Conservation (phyloP, 1,139 yeast species). For the Pneumocystis canis region DNA sequence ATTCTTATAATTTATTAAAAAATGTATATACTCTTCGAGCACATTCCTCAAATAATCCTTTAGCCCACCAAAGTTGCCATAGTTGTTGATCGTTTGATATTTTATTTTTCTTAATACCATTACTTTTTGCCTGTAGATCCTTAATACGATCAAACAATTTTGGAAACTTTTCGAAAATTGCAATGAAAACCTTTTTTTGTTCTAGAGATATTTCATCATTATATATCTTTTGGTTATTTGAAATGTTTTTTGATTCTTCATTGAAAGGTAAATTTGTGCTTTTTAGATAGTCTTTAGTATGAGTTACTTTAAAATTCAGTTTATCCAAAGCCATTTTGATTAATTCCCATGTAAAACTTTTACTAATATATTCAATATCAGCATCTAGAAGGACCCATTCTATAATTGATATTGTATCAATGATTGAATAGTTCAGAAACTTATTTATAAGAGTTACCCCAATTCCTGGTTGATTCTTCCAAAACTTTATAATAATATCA, state of each 20-base stretch:
- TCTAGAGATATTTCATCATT: slow-evolving; percentile 5
- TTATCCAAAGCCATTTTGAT: slow-evolving; percentile 15
- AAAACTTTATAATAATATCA: slow-evolving; percentile 28
- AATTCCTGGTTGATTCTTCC: slow-evolving; percentile 41
- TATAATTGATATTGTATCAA: slow-evolving; percentile 14
- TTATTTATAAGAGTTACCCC: slow-evolving; percentile 36
- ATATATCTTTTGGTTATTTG: not conserved
- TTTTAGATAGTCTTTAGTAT: slow-evolving; percentile 9
- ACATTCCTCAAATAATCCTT: not conserved
- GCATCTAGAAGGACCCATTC: slow-evolving; percentile 16
- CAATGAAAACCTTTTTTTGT: slow-evolving; percentile 4
- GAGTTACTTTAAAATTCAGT: slow-evolving; percentile 11
- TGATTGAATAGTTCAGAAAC: slow-evolving; percentile 31
- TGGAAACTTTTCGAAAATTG: slow-evolving; percentile 2
- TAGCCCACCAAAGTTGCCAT: not conserved
- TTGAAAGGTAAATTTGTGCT: slow-evolving; percentile 5
- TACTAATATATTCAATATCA: slow-evolving; percentile 10
- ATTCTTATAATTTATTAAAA: not conserved
- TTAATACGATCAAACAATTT: not conserved
- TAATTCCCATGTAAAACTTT: slow-evolving; percentile 16
- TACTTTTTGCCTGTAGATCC: not conserved
- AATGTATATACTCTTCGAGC: not conserved
- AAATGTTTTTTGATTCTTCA: slow-evolving; percentile 1
- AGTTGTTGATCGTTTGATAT: not conserved
- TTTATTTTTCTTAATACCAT: not conserved